Evolutionary conservation across 345 rosid species (phyloP).

Genomic region (Linum lewisii): DNA sequence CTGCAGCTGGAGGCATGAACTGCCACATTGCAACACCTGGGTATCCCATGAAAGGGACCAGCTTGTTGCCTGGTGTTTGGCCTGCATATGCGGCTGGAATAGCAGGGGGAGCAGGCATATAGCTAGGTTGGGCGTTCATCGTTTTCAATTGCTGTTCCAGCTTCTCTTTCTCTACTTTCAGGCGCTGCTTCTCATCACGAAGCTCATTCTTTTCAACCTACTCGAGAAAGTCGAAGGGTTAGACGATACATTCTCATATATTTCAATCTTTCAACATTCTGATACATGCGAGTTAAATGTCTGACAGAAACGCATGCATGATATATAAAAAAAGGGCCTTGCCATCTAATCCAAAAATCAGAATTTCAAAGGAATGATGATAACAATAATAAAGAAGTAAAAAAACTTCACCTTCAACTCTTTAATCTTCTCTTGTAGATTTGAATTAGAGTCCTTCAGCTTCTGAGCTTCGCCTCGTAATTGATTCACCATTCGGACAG

Average conservation of each 20-base stretch:
- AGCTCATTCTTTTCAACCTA: constrained; percentile 89
- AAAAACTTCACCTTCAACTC: constrained; percentile 52
- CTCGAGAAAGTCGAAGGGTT: neutral
- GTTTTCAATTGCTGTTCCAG: constrained; percentile 59
- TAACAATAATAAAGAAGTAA: constrained; percentile 1
- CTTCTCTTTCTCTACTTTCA: constrained; percentile 74
- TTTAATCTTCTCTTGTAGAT: constrained; percentile 71
- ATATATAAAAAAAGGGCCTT: too few species aligned
- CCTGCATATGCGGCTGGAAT: constrained; percentile 44
- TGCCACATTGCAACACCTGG: constrained; percentile 92
- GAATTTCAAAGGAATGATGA: neutral
- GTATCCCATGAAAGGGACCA: constrained; percentile 59
- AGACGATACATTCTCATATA: too few species aligned
- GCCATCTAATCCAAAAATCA: neutral
- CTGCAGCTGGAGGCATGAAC: constrained; percentile 63
- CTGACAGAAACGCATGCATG: too few species aligned
- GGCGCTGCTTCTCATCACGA: constrained; percentile 66
- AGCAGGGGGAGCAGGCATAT: constrained; percentile 41
- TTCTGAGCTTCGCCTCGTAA: constrained; percentile 64
- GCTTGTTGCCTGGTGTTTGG: constrained; percentile 60
- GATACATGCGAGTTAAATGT: too few species aligned
- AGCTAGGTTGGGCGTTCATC: constrained; percentile 52
- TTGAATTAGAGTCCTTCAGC: constrained; percentile 69
- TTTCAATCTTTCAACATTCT: too few species aligned
- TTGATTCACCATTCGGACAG: constrained; percentile 69